Evolutionary conservation across 2,329 filamentous ascomycete genomes (phyloP), one percentile per base, ranked within the genome.

Genomic region (Arthrobotrys megalospora): DNA sequence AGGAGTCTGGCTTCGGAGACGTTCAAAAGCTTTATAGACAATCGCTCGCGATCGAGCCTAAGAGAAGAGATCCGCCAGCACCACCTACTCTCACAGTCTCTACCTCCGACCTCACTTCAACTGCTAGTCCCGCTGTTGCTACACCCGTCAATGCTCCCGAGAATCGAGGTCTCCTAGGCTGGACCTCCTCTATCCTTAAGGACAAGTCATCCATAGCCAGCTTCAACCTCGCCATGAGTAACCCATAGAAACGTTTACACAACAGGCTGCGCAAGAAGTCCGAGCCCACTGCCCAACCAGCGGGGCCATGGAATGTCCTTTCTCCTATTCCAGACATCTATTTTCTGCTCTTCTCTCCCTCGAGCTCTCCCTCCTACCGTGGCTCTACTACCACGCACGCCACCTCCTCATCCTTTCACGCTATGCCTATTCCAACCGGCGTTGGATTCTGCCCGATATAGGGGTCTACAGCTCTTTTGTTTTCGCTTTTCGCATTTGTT

Each of bases 41-140:
- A 83, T 96, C 93, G 77, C 87, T 97, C 52, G 85, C 94, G 32
- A 88, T 97, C 24, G 94, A 97, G 83, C 94, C 94, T 8, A 88
- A 91, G 55, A 91, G 92, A 82, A 84, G 82, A 21, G 79, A 80
- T 41, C 79, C 80, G 45, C 70, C 68, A 78, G 77, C 16, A 83
- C 82, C 75, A 81, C 83, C 48, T 81, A 84, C 32, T 80, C 63
- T 70, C 24, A 77, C 66, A 38, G 38, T 77, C 6, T 65, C 73
- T 5, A 71, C 60, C 64, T 76, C 43, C 58, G 60, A 73, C 65
- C 21, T 63, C 47, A 11, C 68, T 68, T 68, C 36, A 45, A 38
- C 45, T 67, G 62, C 67, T 55, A 72, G 60, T n/a, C 38, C 75
- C 36, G 19, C 64, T 58, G 24, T 77, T 63, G 62, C 71, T 73